Base-by-base conservation (phyloP, 2,329 filamentous ascomycete species). In the Talaromyces pinophilus region DNA sequence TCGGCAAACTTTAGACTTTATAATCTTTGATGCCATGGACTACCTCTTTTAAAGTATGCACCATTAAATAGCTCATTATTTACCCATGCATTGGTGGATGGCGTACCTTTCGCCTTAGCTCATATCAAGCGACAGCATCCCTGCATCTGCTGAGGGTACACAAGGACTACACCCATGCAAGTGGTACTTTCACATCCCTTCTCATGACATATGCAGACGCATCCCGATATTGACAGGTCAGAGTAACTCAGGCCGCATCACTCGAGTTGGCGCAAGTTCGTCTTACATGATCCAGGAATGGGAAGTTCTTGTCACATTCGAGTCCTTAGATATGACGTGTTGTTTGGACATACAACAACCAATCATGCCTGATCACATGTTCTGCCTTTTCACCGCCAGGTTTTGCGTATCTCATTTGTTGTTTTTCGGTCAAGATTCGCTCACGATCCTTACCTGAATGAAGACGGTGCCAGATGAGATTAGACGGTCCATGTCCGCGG, bases 351-450 rank as follows among this genome's bases (percentile, higher is more conserved):
- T 30, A 30, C 59, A 46, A 60, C 40, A 6, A 60, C 59, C 19
- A 60, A 60, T 19, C 10, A 25, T 35, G 59, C 59, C 44, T 62
- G 13, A n/a, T 13, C 5, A 62, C 59, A 13, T 35, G 28, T 50
- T 42, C 19, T 62, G 42, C 42, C 44, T 44, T 62, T 62, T 62
- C 42, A 62, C 59, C 44, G 59, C 59, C 59, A 62, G 44, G 6
- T 62, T 15, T 50, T 35, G 5, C 40, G 42, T 33, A 38, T 50
- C 17, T 50, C 25, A 62, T 62, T 6, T 5, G 2, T 38, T 50
- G 1, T 62, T 50, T 50, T 50, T 13, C 59, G 59, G 25, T 50
- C 28, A 19, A 62, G 42, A 25, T 19, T 10, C 59, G 1, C 50
- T 48, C 59, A 48, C 10, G 42, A 62, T 10, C 5, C 42, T 62